Evolutionary conservation across 129 eudicot genomes (phyloP).

Genomic region (Apium graveolens): DNA sequence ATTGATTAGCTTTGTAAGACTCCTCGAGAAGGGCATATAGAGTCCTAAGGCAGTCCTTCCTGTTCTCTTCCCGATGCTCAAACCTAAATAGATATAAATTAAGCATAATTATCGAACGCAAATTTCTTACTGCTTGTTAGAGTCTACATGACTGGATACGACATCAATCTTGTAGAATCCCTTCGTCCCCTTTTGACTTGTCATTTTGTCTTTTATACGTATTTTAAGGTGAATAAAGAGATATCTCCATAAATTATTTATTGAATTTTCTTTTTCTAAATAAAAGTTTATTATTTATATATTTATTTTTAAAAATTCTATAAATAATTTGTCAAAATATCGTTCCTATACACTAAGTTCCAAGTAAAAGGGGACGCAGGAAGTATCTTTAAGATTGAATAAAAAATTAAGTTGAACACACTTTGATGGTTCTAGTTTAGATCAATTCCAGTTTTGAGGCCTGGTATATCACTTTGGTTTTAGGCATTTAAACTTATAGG

Average conservation of each 20-base stretch:
- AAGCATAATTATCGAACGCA: neutral
- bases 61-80: constrained; percentile 92
- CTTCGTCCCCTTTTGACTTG: too few relatives aligned
- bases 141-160: neutral
- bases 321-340: too few relatives aligned
- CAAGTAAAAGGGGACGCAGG: too few relatives aligned
- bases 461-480: neutral
- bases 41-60: constrained; percentile 95
- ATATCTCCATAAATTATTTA: too few relatives aligned
- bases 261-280: too few relatives aligned
- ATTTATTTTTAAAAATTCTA: too few relatives aligned
- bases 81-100: constrained; percentile 38
- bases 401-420: neutral
- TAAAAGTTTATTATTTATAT: too few relatives aligned
- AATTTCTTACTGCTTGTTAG: neutral
- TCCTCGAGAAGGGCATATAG: constrained; percentile 71
- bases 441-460: neutral
- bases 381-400: neutral
- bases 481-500: neutral
- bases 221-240: too few relatives aligned
- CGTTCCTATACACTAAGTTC: too few relatives aligned
- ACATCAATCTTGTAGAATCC: neutral
- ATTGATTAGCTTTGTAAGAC: constrained; percentile 67
- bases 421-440: neutral
- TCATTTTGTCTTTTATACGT: too few relatives aligned